Evolutionary conservation across 257 asterid species (phyloP), one percentile per base, ranked within the genome.

Genomic region (Penstemon eatonii): DNA sequence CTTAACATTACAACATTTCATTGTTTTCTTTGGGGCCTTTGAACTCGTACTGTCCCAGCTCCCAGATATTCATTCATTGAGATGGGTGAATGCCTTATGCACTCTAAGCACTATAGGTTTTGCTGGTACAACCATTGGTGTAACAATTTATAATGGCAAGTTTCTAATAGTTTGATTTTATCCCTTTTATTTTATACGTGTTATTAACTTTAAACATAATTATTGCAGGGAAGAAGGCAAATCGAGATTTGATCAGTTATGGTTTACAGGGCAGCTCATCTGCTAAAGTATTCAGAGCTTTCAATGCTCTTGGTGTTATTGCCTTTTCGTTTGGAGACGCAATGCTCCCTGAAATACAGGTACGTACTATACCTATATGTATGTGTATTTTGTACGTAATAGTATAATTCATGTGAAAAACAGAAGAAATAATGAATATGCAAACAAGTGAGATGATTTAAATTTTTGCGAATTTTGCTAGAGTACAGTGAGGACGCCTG

Each of bases 321-420:
- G 91, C 91, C 66, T 85, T 85, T 74, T 85, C 91, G 12, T 85
- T 85, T 66, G 91, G 91, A 69, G 88, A 85, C 70, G 91, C 91
- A 33, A 85, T 85, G 86, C 91, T 85, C 72, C 91, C 88, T 8
- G 91, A 85, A 72, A 83, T 85, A 44, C 91, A 85, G 71, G 91
- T 82, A 78, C 75, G 91, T 82, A 78, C 75, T 58, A 6, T 15
- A 9, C 5, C 12, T 38, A 5, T 66, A 8, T 5, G n/a, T 0
- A 5, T 18, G 13, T 11, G 0, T 15, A 47, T 11, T n/a, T 64
- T 37, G 18, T 4, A 64, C 43, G 5, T 43, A 7, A n/a, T n/a
- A n/a, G n/a, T n/a, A n/a, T n/a, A n/a, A n/a, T n/a, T n/a, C n/a
- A n/a, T n/a, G n/a, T n/a, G n/a, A 10, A 37, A 57, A 9, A 3